Evolutionary conservation across 2,329 filamentous ascomycete genomes (phyloP).

Genomic region (Furcasterigmium furcatum): DNA sequence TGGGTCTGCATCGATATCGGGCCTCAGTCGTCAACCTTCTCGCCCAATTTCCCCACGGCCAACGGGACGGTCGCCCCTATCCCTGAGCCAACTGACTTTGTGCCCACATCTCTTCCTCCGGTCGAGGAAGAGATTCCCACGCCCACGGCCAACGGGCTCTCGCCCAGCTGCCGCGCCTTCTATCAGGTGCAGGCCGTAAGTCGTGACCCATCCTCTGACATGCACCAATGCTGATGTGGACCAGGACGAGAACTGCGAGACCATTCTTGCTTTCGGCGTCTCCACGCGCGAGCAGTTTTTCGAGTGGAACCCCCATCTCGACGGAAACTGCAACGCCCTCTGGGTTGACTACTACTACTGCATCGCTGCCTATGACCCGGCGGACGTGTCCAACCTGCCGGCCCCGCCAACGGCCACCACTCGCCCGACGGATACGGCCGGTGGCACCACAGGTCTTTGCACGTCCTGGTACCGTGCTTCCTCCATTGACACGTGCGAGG

Average conservation of each 20-base stretch:
- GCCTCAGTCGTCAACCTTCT: neutral
- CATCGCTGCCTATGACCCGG: conserved; percentile 7
- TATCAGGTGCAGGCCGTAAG: conserved; percentile 2
- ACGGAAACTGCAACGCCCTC: conserved; percentile 18
- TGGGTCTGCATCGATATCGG: neutral
- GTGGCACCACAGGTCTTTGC: conserved; percentile 8
- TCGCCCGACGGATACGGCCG: conserved; percentile 1
- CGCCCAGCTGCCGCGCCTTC: conserved; percentile 8
- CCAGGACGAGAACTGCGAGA: conserved; percentile 9
- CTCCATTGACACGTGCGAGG: conserved; percentile 12
- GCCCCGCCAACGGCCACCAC: neutral
- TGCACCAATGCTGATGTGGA: neutral
- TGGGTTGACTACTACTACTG: conserved; percentile 18
- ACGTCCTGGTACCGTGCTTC: conserved; percentile 12
- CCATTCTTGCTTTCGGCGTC: conserved; percentile 7
- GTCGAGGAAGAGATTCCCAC: neutral
- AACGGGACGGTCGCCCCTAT: conserved; percentile 5
- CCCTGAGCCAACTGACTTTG: neutral
- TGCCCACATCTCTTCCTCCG: neutral
- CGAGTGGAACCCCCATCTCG: conserved; percentile 19
- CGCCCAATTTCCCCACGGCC: neutral
- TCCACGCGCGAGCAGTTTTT: conserved; percentile 20
- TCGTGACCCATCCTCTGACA: neutral
- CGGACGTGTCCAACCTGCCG: neutral
- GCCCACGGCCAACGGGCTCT: neutral